Conservation (phyloP, 2,329 filamentous ascomycete species). For the Triangularia verruculosa region DNA sequence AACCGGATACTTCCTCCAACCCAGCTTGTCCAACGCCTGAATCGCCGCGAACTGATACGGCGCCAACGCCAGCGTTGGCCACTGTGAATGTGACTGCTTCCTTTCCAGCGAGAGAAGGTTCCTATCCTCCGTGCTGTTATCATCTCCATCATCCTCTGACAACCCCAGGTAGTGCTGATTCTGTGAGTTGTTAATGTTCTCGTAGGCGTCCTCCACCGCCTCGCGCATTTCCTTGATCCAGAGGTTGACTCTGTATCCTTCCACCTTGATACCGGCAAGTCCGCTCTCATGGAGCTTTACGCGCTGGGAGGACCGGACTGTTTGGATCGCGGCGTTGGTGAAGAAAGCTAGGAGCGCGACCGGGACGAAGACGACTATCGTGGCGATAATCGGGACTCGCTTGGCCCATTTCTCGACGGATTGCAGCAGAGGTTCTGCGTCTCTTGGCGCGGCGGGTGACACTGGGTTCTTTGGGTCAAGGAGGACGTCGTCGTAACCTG, state of each 20-base stretch:
- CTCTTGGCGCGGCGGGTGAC: slow-evolving; percentile 1
- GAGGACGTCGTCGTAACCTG: slow-evolving; percentile 72
- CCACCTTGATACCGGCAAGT: slow-evolving; percentile 62
- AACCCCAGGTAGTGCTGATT: slow-evolving; percentile 67
- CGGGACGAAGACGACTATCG: slow-evolving; percentile 69
- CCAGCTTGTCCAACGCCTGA: slow-evolving; percentile 64
- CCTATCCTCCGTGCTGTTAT: slow-evolving; percentile 6
- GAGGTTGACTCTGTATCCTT: slow-evolving; percentile 67
- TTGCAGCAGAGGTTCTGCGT: slow-evolving; percentile 12
- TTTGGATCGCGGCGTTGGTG: slow-evolving; percentile 74
- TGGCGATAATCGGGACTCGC: slow-evolving; percentile 60
- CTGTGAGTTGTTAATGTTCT: slow-evolving; percentile 66
- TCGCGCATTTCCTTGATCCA: slow-evolving; percentile 72
- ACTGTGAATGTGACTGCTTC: slow-evolving; percentile 43
- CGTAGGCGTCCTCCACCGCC: slow-evolving; percentile 74
- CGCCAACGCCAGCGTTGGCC: slow-evolving; percentile 74
- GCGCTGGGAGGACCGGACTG: slow-evolving; percentile 67
- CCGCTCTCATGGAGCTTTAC: slow-evolving; percentile 75
- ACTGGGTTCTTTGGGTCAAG: slow-evolving; percentile 66
- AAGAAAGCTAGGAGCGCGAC: slow-evolving; percentile 70
- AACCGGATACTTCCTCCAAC: slow-evolving; percentile 64
- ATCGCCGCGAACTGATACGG: slow-evolving; percentile 84
- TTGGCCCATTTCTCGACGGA: slow-evolving; percentile 39
- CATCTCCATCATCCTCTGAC: slow-evolving; percentile 30
- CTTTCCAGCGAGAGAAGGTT: slow-evolving; percentile 43